These are phyloP conservation scores for Suaeda aralocaspica DNA, from an alignment of 148 eudicot genomes.

Conservation along the genomic window DNA sequence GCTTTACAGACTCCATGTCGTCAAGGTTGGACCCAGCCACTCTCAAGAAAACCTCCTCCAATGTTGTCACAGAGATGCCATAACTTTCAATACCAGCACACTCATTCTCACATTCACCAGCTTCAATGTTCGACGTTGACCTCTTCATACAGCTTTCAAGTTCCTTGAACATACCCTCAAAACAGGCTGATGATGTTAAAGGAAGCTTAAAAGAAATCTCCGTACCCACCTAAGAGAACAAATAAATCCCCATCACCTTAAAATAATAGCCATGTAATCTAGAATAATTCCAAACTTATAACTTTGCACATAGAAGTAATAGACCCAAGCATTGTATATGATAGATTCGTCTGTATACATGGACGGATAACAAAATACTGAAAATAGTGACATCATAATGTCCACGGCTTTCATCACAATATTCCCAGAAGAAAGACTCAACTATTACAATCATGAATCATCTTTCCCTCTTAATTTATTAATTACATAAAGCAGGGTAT, in stretches of 20 bases:
- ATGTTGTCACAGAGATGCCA: conserved; percentile 94
- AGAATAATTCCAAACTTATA: background rate
- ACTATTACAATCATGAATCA: too few species aligned
- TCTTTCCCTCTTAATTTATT: too few species aligned
- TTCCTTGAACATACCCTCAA: conserved; percentile 90
- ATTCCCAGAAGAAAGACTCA: background rate
- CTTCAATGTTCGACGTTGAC: conserved; percentile 36
- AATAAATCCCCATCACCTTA: conserved; percentile 14
- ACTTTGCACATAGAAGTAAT: background rate
- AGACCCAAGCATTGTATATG: background rate
- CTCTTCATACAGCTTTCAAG: conserved; percentile 75
- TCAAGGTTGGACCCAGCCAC: conserved; percentile 86
- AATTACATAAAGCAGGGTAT: background rate
- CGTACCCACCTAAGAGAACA: conserved; percentile 67
- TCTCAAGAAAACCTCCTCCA: conserved; percentile 94
- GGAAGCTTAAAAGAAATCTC: conserved; percentile 96
- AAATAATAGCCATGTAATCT: background rate
- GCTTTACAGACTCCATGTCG: conserved; percentile 43
- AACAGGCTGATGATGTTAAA: conserved; percentile 73
- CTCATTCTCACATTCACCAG: conserved; percentile 30
- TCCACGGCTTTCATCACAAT: background rate
- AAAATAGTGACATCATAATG: conserved; percentile 1
- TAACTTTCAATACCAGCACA: conserved; percentile 81
- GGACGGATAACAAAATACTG: background rate
- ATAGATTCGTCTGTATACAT: background rate